phyloP scores from a whole-genome alignment of 306 rosid genomes.

The Pachyrhizus erosus region DNA sequence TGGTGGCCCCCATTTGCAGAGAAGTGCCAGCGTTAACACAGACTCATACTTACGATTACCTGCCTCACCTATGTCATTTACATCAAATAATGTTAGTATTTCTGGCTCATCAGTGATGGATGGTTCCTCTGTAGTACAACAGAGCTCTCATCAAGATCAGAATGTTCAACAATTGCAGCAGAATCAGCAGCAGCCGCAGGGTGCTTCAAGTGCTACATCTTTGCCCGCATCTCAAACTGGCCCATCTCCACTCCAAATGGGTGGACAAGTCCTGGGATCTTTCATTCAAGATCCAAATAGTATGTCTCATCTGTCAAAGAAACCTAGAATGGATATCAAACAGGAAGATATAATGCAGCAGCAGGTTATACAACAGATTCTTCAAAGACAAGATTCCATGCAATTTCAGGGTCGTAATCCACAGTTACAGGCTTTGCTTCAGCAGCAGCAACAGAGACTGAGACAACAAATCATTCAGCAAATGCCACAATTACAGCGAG shows the following conservation, averaged over 20 bases:
- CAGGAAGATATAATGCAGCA: conserved; percentile 86
- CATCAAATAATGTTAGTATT: conserved; percentile 88
- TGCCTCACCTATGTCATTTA: conserved; percentile 91
- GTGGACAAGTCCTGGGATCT: conserved; percentile 66
- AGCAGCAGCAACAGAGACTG: conserved; percentile 77
- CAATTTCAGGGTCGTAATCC: conserved; percentile 82
- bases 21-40: conserved; percentile 93
- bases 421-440: conserved; percentile 77
- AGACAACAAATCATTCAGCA: conserved; percentile 72
- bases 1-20: conserved; percentile 94
- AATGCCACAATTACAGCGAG: conserved; percentile 87
- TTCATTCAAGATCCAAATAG: conserved; percentile 79
- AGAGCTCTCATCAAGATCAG: conserved; percentile 86
- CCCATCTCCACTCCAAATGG: conserved; percentile 62
- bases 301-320: conserved; percentile 70
- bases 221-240: conserved; percentile 69
- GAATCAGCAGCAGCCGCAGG: conserved; percentile 68
- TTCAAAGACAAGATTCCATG: conserved; percentile 87
- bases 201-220: conserved; percentile 75
- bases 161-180: conserved; percentile 78
- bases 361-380: conserved; percentile 80
- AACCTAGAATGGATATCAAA: conserved; percentile 84
- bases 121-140: conserved; percentile 88
- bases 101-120: conserved; percentile 93
- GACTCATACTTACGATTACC: conserved; percentile 89